These are phyloP conservation scores for Pneumocystis wakefieldiae DNA, from an alignment of 1,139 yeast genomes.

Conservation along the genomic window DNA sequence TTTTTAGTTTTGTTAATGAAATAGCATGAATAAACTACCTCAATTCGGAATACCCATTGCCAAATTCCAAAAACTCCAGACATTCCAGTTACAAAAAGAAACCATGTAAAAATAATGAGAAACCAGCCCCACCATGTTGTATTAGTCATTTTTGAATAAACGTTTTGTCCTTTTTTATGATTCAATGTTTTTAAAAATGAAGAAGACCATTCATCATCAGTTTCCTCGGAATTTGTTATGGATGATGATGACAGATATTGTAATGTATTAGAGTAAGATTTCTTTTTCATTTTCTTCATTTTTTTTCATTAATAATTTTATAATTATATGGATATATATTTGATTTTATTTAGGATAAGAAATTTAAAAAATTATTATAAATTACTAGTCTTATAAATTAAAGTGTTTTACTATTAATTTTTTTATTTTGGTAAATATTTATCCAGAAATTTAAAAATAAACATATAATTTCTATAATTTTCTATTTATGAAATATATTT, in stretches of 20 bases:
- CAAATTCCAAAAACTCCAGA: neutral
- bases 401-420: neutral
- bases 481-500: neutral
- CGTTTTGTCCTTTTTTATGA: neutral
- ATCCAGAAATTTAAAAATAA: neutral
- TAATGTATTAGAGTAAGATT: neutral
- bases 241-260: neutral
- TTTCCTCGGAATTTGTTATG: neutral
- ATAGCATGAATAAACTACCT: neutral
- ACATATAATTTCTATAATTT: neutral
- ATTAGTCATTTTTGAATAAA: neutral
- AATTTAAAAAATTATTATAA: no score
- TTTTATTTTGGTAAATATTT: neutral
- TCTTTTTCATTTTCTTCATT: neutral
- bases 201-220: neutral
- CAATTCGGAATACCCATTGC: neutral
- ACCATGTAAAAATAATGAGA: neutral
- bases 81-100: conserved; percentile 1
- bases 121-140: neutral
- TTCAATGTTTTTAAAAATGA: neutral
- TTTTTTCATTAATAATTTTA: neutral
- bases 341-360: neutral
- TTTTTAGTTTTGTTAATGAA: neutral
- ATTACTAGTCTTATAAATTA: neutral
- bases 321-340: neutral